Evolutionary conservation across 345 rosid genomes (phyloP).

Genomic region (Arabidopsis arenosa): DNA sequence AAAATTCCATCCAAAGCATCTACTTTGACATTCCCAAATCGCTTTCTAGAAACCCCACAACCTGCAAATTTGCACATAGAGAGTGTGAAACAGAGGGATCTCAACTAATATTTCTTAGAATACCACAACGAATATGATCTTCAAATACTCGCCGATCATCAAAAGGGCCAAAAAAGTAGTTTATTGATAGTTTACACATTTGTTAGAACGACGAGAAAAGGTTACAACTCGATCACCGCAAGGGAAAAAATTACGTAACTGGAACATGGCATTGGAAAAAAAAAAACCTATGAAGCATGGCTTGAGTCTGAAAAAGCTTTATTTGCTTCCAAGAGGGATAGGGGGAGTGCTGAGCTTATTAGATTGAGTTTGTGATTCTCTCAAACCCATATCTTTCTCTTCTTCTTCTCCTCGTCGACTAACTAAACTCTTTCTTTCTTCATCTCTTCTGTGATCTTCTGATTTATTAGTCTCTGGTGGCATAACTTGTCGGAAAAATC

Average conservation of each 20-base stretch:
- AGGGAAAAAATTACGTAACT: conserved; percentile 20
- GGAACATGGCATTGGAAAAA: conserved; percentile 25
- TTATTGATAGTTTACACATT: conserved; percentile 37
- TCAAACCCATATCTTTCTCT: conserved; percentile 36
- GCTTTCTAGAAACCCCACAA: conserved; percentile 16
- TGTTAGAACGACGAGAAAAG: conserved; percentile 33
- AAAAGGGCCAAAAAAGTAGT: conserved; percentile 12
- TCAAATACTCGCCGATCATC: conserved; percentile 2
- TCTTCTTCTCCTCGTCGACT: conserved; percentile 34
- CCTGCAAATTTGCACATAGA: conserved; percentile 35
- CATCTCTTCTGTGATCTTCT: conserved; percentile 26
- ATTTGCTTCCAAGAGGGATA: conserved; percentile 47
- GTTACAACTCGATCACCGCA: conserved; percentile 36
- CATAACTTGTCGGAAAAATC: conserved; percentile 53
- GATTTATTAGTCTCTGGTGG: conserved; percentile 48
- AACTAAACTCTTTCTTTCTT: conserved; percentile 36
- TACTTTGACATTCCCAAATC: conserved; percentile 36
- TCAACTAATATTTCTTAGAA: not conserved
- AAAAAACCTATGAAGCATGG: conserved; percentile 32
- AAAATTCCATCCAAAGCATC: conserved; percentile 57
- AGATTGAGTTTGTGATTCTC: conserved; percentile 42
- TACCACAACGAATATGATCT: conserved; percentile 3
- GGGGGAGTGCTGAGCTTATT: conserved; percentile 39
- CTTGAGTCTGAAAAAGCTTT: conserved; percentile 19
- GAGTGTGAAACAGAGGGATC: conserved; percentile 18